Evolutionary conservation across 192 early-diverging fungal species (phyloP).

Genomic region (Funneliformis geosporum): DNA sequence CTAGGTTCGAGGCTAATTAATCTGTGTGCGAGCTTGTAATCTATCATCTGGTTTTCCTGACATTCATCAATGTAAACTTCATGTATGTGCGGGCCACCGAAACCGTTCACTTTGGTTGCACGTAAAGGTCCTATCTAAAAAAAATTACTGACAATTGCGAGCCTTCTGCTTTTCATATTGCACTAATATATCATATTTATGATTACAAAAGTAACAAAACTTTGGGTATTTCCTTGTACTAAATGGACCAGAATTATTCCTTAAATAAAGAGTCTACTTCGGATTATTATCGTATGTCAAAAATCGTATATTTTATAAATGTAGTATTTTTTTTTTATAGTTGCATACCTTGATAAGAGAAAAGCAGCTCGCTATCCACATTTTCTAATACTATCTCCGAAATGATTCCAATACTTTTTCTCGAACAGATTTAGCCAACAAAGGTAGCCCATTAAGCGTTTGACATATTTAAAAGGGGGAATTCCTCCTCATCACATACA

Average conservation of each 20-base stretch:
- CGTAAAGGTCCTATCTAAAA: conserved; percentile 1
- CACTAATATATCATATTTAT: too few species aligned
- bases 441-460: too few species aligned
- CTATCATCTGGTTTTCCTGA: too few species aligned
- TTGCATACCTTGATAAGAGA: not conserved
- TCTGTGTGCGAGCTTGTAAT: too few species aligned
- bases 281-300: not conserved
- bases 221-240: conserved; percentile 9
- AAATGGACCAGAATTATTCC: too few species aligned
- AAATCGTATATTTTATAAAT: not conserved
- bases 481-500: too few species aligned
- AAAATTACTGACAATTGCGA: not conserved
- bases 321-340: not conserved
- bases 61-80: conserved; percentile 30
- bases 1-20: too few species aligned
- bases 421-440: conserved; percentile 1
- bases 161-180: conserved; percentile 4
- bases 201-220: not conserved
- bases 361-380: not conserved
- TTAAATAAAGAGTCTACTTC: too few species aligned
- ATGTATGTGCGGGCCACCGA: conserved; percentile 6
- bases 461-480: too few species aligned
- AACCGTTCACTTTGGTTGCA: not conserved
- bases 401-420: conserved; percentile 4
- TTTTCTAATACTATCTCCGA: not conserved